These are phyloP conservation scores for Tubosaeta brunneosetosa DNA, from an alignment of 768 basidiomycete genomes.

Conservation along the genomic window DNA sequence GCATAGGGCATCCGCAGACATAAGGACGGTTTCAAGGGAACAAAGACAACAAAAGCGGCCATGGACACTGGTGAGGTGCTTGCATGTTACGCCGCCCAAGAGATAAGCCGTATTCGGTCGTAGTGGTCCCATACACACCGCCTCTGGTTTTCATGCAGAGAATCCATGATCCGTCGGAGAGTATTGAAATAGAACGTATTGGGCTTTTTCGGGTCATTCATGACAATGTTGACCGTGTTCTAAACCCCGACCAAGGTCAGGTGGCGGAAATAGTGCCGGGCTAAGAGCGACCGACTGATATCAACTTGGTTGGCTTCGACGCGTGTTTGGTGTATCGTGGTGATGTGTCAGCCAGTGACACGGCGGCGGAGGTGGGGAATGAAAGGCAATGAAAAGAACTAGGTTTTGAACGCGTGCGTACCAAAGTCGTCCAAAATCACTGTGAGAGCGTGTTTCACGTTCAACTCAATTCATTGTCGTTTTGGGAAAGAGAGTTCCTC, in stretches of 20 bases:
- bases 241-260: not conserved
- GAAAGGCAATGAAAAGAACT: not conserved
- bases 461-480: not conserved
- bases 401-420: not conserved
- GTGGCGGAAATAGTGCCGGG: not conserved
- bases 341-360: not conserved
- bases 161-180: not conserved
- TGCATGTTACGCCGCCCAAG: not conserved
- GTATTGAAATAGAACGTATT: not conserved
- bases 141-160: not conserved
- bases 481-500: not conserved
- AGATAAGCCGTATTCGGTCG: not conserved
- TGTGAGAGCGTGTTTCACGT: not conserved
- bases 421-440: not conserved
- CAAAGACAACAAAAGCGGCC: no score
- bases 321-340: not conserved
- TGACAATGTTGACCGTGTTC: not conserved
- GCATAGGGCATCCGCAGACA: no score
- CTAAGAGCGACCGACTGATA: not conserved
- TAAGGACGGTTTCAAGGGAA: no score
- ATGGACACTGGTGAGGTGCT: no score
- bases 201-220: not conserved
- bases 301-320: not conserved
- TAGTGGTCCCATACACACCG: not conserved
- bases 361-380: not conserved